phyloP scores from a whole-genome alignment of 2,329 filamentous ascomycete genomes.

The Nemania sp. region DNA sequence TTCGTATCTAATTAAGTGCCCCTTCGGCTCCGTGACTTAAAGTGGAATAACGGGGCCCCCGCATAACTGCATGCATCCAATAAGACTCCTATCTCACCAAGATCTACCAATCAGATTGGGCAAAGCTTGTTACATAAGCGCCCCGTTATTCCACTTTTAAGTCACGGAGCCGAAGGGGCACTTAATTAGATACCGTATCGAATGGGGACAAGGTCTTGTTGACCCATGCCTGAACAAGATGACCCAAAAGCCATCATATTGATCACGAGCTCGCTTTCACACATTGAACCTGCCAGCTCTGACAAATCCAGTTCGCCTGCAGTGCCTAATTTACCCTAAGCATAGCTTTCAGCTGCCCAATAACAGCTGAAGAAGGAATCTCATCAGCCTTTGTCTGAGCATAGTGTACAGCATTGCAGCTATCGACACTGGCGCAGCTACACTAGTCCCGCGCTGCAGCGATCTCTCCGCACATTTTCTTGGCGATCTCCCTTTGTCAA shows the following conservation, averaged over 20 bases:
- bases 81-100: no score
- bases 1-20: no score
- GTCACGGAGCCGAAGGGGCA: no score
- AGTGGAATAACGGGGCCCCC: no score
- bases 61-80: no score
- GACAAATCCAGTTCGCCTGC: constrained; percentile 12
- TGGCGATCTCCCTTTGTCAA: constrained; percentile 19
- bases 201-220: background rate
- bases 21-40: no score
- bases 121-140: no score
- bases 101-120: no score
- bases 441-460: constrained; percentile 3
- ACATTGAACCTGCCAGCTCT: background rate
- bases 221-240: background rate
- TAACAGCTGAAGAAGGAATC: constrained; percentile 14
- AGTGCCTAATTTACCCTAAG: background rate
- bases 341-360: constrained; percentile 15
- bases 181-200: background rate
- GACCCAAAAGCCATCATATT: background rate
- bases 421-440: background rate
- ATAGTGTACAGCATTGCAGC: background rate
- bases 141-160: no score
- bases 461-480: constrained; percentile 21
- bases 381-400: background rate
- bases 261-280: background rate